Evolutionary conservation across 345 rosid genomes (phyloP).

Genomic region (Trapa incisa): DNA sequence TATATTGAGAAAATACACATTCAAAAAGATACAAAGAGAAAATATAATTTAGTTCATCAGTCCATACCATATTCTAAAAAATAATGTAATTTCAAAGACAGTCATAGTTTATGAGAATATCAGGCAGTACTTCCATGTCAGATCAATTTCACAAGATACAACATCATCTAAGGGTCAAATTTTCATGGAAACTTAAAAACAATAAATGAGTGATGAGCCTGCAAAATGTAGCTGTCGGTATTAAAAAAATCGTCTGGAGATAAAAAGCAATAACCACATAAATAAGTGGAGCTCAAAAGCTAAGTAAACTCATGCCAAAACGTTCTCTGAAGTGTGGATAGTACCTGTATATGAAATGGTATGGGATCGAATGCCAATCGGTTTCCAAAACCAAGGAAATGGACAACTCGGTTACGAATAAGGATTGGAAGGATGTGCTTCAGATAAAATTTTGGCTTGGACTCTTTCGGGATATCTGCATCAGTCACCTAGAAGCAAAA

Average conservation of each 20-base stretch:
- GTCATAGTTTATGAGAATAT: neutral
- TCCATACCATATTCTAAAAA: neutral
- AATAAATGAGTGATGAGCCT: too few species aligned
- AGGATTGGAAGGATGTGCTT: slow-evolving; percentile 77
- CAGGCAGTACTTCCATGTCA: neutral
- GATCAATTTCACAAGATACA: neutral
- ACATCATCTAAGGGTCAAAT: too few species aligned
- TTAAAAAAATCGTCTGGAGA: too few species aligned
- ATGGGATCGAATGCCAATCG: slow-evolving; percentile 94
- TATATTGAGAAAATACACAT: neutral
- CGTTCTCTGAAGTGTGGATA: slow-evolving; percentile 1
- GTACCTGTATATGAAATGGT: slow-evolving; percentile 80
- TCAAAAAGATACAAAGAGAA: neutral
- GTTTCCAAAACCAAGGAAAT: slow-evolving; percentile 86
- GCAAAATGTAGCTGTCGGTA: too few species aligned
- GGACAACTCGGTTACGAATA: slow-evolving; percentile 58
- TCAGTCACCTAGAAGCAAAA: slow-evolving; percentile 52
- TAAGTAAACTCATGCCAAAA: neutral
- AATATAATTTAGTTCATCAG: neutral
- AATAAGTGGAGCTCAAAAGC: neutral
- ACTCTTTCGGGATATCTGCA: slow-evolving; percentile 58
- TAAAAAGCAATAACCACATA: too few species aligned
- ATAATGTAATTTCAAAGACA: neutral
- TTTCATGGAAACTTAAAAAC: too few species aligned
- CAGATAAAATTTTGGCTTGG: slow-evolving; percentile 73